phyloP scores from a whole-genome alignment of 1,139 yeast species.

The Scheffersomyces titani region DNA sequence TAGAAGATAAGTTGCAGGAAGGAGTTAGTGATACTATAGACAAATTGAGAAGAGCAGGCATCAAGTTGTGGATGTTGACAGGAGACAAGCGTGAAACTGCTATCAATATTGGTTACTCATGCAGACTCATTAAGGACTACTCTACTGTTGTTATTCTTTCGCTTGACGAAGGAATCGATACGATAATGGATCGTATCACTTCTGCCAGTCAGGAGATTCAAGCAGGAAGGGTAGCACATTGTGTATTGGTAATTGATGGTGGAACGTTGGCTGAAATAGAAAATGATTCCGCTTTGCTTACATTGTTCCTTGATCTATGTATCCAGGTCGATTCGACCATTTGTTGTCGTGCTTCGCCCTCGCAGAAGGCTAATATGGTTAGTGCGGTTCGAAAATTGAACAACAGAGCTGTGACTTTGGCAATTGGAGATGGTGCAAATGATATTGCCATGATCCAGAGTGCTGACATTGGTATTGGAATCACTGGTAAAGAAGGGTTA shows the following conservation, averaged over 20 bases:
- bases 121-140: constrained; percentile 88
- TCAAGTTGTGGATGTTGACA: constrained; percentile 96
- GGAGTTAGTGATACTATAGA: constrained; percentile 96
- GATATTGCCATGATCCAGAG: constrained; percentile 99
- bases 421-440: constrained; percentile 99
- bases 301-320: constrained; percentile 80
- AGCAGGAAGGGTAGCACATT: constrained; percentile 80
- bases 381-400: constrained; percentile 67
- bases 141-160: constrained; percentile 83
- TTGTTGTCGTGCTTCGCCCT: constrained; percentile 95
- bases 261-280: constrained; percentile 75
- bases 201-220: constrained; percentile 61
- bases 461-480: constrained; percentile 97
- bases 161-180: constrained; percentile 54
- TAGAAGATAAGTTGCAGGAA: constrained; percentile 93
- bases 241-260: constrained; percentile 94
- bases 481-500: constrained; percentile 93
- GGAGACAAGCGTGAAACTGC: constrained; percentile 99
- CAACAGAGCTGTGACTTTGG: constrained; percentile 75
- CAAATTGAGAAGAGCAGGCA: constrained; percentile 88
- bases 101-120: constrained; percentile 92
- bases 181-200: constrained; percentile 54
- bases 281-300: constrained; percentile 65
- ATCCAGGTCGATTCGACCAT: constrained; percentile 87
- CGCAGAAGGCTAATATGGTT: constrained; percentile 93